Evolutionary conservation across 2,329 filamentous ascomycete genomes (phyloP), one percentile per base, ranked within the genome.

Genomic region (Cladosporium oxysporum): DNA sequence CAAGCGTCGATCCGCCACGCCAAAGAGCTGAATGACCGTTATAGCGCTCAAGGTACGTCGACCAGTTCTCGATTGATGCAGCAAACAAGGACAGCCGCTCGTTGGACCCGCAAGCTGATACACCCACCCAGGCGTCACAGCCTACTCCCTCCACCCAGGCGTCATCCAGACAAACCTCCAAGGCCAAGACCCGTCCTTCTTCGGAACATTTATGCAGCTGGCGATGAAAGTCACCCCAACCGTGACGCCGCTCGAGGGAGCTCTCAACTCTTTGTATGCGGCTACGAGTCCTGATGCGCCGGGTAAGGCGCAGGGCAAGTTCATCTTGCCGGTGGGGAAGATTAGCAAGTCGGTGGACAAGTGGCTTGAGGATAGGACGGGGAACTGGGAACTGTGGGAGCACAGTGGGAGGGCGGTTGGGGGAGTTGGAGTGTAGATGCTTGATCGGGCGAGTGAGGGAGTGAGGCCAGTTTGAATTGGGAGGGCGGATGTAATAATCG

Each of bases 21-120:
- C 23, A 63, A 63, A 29, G 61, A 63, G 23, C 10, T 63, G 35
- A 63, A 63, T n/a, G 61, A 63, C 18, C 49, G 61, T 14, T 63
- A 63, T 50, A 63, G 61, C 49, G 31, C 47, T 28, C 61, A 63
- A 57, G 61, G 61, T 63, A 23, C 37, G 14, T 37, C 35, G 31
- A 11, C 31, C 8, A 33, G 11, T 33, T 11, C 31, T 11, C 31
- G 11, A 12, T 33, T 11, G 8, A 33, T 33, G 23, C 23, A 26
- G 23, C 23, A 26, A 26, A 26, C 3, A 33, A 33, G 3, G 31
- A 12, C 10, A 33, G 8, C 10, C 31, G 10, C 31, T 33, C 31
- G 31, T 33, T 33, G 8, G 11, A 12, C 11, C 28, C 31, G n/a
- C 31, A 58, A 7, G 23, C 41, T 44, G 21, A 44, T n/a, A 18